Percentiles rank a stretch among this genome's conserved stretches.
phyloP scores from a whole-genome alignment of 2,329 filamentous ascomycete species.

The Aspergillus puulaauensis region DNA sequence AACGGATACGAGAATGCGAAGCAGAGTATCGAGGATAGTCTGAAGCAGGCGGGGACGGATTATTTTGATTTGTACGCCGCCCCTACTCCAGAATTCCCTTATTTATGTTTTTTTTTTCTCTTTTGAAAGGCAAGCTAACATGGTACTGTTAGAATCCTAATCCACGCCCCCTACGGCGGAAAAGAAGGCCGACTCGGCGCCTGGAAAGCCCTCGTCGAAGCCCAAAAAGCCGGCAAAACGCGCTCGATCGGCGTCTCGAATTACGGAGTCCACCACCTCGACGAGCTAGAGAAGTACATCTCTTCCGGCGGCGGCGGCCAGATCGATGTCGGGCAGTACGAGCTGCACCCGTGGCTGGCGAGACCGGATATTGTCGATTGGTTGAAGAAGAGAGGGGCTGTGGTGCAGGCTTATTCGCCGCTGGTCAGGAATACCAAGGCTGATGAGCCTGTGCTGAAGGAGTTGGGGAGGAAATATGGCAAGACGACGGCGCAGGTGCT shows the following conservation, averaged over 20 bases:
- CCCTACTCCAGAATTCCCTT: too few species aligned
- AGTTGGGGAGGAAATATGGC: constrained; percentile 55
- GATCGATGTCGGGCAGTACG: constrained; percentile 82
- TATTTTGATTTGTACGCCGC: constrained; percentile 64
- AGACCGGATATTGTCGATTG: constrained; percentile 77
- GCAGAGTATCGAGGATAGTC: constrained; percentile 61
- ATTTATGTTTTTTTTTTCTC: too few species aligned
- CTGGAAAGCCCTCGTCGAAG: constrained; percentile 43
- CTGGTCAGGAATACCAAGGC: constrained; percentile 47
- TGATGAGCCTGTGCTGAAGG: constrained; percentile 54
- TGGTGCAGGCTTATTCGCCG: constrained; percentile 58
- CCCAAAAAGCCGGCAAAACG: constrained; percentile 39
- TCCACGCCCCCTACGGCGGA: constrained; percentile 41
- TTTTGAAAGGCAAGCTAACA: neutral
- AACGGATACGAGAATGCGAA: constrained; percentile 66
- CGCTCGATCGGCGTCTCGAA: constrained; percentile 44
- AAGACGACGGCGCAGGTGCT: constrained; percentile 61
- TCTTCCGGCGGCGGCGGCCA: constrained; percentile 55
- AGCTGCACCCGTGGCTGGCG: constrained; percentile 85
- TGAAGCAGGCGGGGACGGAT: constrained; percentile 61
- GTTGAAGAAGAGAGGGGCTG: constrained; percentile 64
- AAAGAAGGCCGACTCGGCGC: constrained; percentile 38
- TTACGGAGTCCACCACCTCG: constrained; percentile 40
- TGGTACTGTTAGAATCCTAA: constrained; percentile 29
- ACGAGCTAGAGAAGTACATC: constrained; percentile 43